Percentiles rank a stretch among this genome's conserved stretches.
These are phyloP conservation scores for Fusarium compactum DNA, from an alignment of 2,329 filamentous ascomycete genomes.

Conservation along the genomic window DNA sequence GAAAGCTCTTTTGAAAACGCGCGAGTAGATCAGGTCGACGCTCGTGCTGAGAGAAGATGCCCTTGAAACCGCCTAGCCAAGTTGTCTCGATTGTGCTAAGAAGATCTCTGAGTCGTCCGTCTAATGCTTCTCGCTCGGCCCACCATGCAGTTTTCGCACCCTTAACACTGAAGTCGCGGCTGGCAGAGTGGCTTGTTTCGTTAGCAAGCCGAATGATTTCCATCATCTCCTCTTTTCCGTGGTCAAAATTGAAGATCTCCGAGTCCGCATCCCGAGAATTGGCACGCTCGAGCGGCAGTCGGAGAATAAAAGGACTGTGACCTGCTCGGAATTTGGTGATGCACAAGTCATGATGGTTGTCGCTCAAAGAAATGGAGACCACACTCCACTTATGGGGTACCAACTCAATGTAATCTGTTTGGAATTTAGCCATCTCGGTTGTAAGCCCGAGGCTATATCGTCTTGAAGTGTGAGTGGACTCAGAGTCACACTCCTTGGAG, in stretches of 20 bases:
- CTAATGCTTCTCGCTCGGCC: constrained; percentile 84
- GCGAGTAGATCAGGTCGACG: constrained; percentile 73
- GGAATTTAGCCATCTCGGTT: constrained; percentile 73
- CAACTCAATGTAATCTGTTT: constrained; percentile 85
- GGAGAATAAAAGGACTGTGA: constrained; percentile 84
- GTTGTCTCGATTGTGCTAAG: constrained; percentile 88
- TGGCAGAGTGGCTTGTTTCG: constrained; percentile 78
- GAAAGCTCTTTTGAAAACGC: constrained; percentile 82
- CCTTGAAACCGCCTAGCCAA: constrained; percentile 95
- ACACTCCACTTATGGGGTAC: constrained; percentile 87
- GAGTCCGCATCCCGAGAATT: constrained; percentile 81
- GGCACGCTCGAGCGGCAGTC: constrained; percentile 85
- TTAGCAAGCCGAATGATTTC: constrained; percentile 88
- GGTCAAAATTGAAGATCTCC: constrained; percentile 85
- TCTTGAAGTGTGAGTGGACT: constrained; percentile 41
- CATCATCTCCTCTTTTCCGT: constrained; percentile 81
- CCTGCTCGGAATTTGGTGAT: constrained; percentile 85
- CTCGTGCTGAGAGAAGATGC: constrained; percentile 85
- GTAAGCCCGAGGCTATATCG: constrained; percentile 61
- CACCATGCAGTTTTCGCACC: constrained; percentile 89
- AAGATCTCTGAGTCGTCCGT: constrained; percentile 80
- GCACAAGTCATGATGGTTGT: constrained; percentile 85
- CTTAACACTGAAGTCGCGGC: constrained; percentile 76
- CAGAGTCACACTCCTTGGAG: constrained; percentile 7
- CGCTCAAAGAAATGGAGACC: constrained; percentile 85